Conservation (phyloP, 139 green algal genomes). For the Dunaliella primolecta region DNA sequence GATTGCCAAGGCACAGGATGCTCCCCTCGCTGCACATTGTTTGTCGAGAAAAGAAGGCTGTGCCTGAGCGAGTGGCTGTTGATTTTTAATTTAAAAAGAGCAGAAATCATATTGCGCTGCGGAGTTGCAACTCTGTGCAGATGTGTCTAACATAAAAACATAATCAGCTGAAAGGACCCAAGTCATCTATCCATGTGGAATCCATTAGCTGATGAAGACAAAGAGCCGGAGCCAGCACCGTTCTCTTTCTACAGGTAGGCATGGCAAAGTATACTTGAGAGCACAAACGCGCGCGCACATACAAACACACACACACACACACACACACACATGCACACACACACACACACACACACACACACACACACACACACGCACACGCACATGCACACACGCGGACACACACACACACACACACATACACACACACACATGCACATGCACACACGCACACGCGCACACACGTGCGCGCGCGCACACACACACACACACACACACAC, state of each 20-base stretch:
- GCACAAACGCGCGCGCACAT: background rate
- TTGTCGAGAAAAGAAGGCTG: background rate
- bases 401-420: background rate
- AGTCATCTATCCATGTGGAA: constrained; percentile 17
- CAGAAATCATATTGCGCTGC: background rate
- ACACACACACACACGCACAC: background rate
- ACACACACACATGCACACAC: background rate
- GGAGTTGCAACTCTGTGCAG: background rate
- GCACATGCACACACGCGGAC: background rate
- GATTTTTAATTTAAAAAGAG: background rate
- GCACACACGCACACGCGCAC: background rate
- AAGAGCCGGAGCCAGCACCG: background rate
- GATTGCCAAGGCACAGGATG: constrained; percentile 93
- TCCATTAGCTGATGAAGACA: constrained; percentile 39
- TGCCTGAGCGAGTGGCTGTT: background rate
- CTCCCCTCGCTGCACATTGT: constrained; percentile 42
- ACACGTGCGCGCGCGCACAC: no score
- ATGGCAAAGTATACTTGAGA: background rate
- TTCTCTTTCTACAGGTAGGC: constrained; percentile 48
- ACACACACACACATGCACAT: background rate
- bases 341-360: background rate
- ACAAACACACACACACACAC: background rate
- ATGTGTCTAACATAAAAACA: background rate
- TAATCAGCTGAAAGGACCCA: background rate
- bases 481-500: no score